A percentile compares a stretch with the other conserved stretches of the same genome.
Evolutionary conservation across 345 rosid genomes (phyloP).

Genomic region (Sisymbrium irio): DNA sequence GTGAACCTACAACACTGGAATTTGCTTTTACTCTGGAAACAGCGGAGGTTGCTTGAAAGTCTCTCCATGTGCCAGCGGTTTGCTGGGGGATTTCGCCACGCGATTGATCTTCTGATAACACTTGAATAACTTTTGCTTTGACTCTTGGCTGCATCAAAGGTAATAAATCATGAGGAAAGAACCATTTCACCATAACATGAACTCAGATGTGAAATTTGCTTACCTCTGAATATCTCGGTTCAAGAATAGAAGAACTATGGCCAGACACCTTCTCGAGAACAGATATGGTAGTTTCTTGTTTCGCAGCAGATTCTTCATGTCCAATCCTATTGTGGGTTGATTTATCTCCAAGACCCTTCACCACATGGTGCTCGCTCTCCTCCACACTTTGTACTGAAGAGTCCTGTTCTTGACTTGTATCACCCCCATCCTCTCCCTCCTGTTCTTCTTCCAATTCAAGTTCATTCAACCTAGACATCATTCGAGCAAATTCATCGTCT

Average conservation of each 20-base stretch:
- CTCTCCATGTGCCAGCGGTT: constrained; percentile 22
- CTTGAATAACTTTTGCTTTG: constrained; percentile 27
- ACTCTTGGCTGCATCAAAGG: constrained; percentile 29
- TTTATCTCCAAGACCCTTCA: constrained; percentile 21
- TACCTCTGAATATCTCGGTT: constrained; percentile 41
- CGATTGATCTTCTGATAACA: constrained; percentile 23
- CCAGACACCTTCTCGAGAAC: constrained; percentile 18
- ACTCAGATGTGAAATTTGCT: constrained; percentile 6
- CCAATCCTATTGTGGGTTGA: not conserved
- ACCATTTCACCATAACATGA: constrained; percentile 4
- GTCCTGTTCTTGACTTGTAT: constrained; percentile 25
- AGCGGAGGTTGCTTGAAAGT: constrained; percentile 5
- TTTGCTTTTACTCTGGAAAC: constrained; percentile 6
- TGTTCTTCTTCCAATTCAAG: constrained; percentile 93
- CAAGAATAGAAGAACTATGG: constrained; percentile 19
- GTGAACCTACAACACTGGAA: constrained; percentile 13
- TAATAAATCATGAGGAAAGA: not conserved
- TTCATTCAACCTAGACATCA: constrained; percentile 83
- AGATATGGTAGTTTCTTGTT: constrained; percentile 14
- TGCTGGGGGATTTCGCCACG: not conserved
- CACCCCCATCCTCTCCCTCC: constrained; percentile 45
- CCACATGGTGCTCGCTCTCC: constrained; percentile 25
- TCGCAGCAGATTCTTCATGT: not conserved
- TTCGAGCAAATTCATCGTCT: constrained; percentile 65
- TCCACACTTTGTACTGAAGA: constrained; percentile 15